Evolutionary conservation across 306 rosid species (phyloP), one percentile per base, ranked within the genome.

Genomic region (Cicer pinnatifidum): DNA sequence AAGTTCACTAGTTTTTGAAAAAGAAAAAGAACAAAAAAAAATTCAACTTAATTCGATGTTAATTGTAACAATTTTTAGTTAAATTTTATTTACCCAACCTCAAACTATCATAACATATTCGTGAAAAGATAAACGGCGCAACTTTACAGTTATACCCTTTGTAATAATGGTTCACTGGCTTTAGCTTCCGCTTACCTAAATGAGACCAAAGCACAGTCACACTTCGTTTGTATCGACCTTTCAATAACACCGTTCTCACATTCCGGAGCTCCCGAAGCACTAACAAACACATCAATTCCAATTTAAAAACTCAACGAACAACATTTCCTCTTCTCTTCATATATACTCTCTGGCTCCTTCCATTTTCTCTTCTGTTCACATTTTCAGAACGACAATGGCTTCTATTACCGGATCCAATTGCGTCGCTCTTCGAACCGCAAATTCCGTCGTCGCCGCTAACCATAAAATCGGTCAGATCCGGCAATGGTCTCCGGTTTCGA

Each of bases 231-330:
- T 79, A 70, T 84, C 94, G 90, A 81, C 88, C 61, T 1, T 72
- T 51, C 44, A 1, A 7, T 0, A 17, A 1, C 47, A 40, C 6
- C 63, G 37, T 39, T 80, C 76, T 23, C 75, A 54, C 75, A 53
- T 84, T 81, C 8, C 92, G 90, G 90, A 88, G 85, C 79, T 83
- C 45, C 87, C 96, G 74, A 91, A 75, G 88, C 59, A 13, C 48
- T 38, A 44, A 45, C 63, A 56, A 79, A 50, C 45, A 13, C 58
- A 75, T 1, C 6, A 44, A 65, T 48, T 58, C 33, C 12, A 1
- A 33, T 68, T 73, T 60, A 81, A 77, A 77, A 72, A 41, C 13
- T 10, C 7, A 1, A 1, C 35, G 5, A 5, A 28, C 9, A 28
- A 28, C 41, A 19, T 2, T 52, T 8, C 59, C 9, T 38, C 68